A percentile compares a stretch with the other conserved stretches of the same genome.
Conservation (phyloP, 2,329 filamentous ascomycete species). For the Curvularia sp. region DNA sequence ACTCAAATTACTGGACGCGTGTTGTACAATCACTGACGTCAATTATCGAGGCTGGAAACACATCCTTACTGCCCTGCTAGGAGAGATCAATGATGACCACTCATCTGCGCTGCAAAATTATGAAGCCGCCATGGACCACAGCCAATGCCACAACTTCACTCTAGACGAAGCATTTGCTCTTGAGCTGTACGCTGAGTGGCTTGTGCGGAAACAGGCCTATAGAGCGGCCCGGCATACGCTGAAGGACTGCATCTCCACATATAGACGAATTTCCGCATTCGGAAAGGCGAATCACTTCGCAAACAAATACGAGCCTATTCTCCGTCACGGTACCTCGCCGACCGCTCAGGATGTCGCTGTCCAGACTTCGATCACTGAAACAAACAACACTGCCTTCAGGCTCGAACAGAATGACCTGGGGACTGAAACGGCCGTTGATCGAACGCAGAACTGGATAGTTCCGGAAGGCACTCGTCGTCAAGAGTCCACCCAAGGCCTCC, state of each 20-base stretch:
- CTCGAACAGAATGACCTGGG: constrained; percentile 55
- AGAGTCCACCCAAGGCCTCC: constrained; percentile 60
- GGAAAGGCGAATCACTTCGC: constrained; percentile 74
- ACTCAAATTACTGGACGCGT: constrained; percentile 68
- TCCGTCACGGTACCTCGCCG: constrained; percentile 68
- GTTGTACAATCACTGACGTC: constrained; percentile 68
- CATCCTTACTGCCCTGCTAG: constrained; percentile 71
- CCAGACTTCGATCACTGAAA: constrained; percentile 71
- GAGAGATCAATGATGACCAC: constrained; percentile 66
- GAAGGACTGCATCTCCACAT: constrained; percentile 71
- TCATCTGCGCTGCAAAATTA: constrained; percentile 66
- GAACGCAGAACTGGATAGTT: constrained; percentile 58
- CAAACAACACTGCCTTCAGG: constrained; percentile 51
- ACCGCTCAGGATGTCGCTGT: constrained; percentile 68
- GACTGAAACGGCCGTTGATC: constrained; percentile 52
- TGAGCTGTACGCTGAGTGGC: constrained; percentile 75
- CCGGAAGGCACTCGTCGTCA: constrained; percentile 54
- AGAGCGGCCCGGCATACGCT: constrained; percentile 74
- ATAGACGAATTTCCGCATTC: constrained; percentile 71
- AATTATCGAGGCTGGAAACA: constrained; percentile 76
- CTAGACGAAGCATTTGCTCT: constrained; percentile 77
- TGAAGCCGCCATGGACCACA: constrained; percentile 75
- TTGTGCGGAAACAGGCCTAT: constrained; percentile 69
- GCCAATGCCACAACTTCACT: constrained; percentile 69
- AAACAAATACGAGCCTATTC: constrained; percentile 70